Evolutionary conservation across 2,329 filamentous ascomycete genomes (phyloP), one percentile per base, ranked within the genome.

Genomic region (Sporothrix inflata): DNA sequence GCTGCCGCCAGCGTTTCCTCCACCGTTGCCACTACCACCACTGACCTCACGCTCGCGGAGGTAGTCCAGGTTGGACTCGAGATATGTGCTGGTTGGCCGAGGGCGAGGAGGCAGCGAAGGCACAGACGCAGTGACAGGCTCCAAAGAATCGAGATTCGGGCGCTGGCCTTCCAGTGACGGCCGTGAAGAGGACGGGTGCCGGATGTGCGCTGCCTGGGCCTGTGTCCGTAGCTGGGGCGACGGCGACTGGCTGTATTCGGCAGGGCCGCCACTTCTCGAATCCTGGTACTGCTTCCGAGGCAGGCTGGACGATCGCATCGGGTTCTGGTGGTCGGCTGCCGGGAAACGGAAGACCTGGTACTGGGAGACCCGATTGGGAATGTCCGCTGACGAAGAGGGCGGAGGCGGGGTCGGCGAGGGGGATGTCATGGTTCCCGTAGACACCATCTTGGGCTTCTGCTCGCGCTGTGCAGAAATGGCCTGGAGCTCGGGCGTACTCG

Each of bases 51-150:
- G 88, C 76, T 96, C 94, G 27, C 93, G 90, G 21, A 97, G 84
- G 77, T 93, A 94, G 73, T 97, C 94, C 69, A 96, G 85, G 78
- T 92, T 94, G 0, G 92, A 92, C 76, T 94, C 92, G 3, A 97
- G 87, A 79, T 94, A 93, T 45, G 93, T 92, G 79, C 94, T 98
- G 0, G 89, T 85, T 1, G 95, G 95, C 61, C 95, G 88, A 70
- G 89, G 86, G 74, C 91, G 89, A 6, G 77, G 76, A 16, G 74
- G 73, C 38, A 76, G 73, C 12, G 79, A 76, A n/a, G 79, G 77
- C 14, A 71, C 77, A 6, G 76, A 86, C 80, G 87, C 82, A 49
- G 21, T 45, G 21, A 65, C 60, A 6, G 38, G 60, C 60, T 91
- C 89, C 9, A 88, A 83, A 8, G 88, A 78, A 66, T 94, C 92